A percentile compares a stretch with the other conserved stretches of the same genome.
These are phyloP conservation scores for Leccinum solheimii DNA, from an alignment of 1,284 basidiomycete genomes.

Conservation along the genomic window DNA sequence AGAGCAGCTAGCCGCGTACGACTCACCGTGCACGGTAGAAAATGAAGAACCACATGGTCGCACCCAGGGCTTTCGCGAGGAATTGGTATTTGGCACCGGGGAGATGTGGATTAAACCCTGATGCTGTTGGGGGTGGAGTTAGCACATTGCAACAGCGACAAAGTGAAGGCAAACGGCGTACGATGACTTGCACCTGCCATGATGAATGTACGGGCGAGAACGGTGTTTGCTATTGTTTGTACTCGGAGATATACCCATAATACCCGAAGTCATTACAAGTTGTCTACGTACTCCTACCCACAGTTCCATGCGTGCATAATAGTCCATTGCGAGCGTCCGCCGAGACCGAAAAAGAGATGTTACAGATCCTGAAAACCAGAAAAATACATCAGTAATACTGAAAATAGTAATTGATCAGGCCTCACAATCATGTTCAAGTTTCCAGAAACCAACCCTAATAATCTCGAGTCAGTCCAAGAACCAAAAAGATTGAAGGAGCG, in stretches of 20 bases:
- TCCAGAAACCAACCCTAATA: constrained; percentile 54
- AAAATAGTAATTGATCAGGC: not conserved
- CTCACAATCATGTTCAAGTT: constrained; percentile 66
- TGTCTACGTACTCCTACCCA: not conserved
- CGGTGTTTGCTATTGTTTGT: constrained; percentile 32
- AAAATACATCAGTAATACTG: constrained; percentile 51
- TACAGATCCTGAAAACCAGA: constrained; percentile 95
- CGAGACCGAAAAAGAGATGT: constrained; percentile 90
- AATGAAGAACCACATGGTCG: constrained; percentile 97
- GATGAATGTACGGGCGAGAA: constrained; percentile 24
- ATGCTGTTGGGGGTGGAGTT: constrained; percentile 36
- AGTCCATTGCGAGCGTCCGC: constrained; percentile 33
- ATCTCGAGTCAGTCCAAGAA: constrained; percentile 4
- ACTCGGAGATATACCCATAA: not conserved
- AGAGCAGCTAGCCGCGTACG: not conserved
- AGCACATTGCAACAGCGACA: not conserved
- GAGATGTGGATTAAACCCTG: constrained; percentile 84
- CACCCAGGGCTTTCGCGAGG: constrained; percentile 83
- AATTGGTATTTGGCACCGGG: constrained; percentile 76
- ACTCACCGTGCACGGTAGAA: constrained; percentile 90
- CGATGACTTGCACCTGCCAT: constrained; percentile 35
- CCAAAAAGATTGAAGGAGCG: constrained; percentile 22
- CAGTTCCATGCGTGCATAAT: not conserved
- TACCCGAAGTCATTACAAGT: not conserved
- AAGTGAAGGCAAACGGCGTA: constrained; percentile 13